Percentiles rank a stretch among this genome's conserved stretches.
Conservation (phyloP, 805 yeast genomes). For the Barnettozyma populi region DNA sequence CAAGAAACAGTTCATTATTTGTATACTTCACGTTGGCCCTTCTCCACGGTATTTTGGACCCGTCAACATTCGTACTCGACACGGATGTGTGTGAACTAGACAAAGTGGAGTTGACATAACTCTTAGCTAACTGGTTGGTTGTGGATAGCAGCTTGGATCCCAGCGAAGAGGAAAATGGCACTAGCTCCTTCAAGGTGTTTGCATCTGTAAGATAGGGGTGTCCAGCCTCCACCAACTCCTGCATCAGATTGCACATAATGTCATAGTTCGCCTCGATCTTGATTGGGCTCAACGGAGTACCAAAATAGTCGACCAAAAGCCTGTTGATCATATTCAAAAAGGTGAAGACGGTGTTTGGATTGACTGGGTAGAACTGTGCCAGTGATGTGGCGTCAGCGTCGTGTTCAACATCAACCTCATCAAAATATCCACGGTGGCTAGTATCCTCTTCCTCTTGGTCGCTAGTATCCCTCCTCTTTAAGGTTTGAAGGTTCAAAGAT, state of each 20-base stretch:
- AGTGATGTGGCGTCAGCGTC: not conserved
- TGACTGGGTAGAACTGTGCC: conserved; percentile 19
- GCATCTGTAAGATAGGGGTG: conserved; percentile 68
- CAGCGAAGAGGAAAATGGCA: conserved; percentile 44
- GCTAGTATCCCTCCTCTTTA: conserved; percentile 3
- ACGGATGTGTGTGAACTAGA: conserved; percentile 8
- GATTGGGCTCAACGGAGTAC: conserved; percentile 44
- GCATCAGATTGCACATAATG: conserved; percentile 61
- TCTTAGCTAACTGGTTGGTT: conserved; percentile 29
- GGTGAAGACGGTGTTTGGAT: conserved; percentile 51
- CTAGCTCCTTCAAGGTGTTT: conserved; percentile 61
- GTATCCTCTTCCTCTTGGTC: not conserved
- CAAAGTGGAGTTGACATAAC: conserved; percentile 16
- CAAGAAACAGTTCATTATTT: conserved; percentile 83
- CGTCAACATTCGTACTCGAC: conserved; percentile 7
- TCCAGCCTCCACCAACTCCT: conserved; percentile 76
- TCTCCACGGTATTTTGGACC: conserved; percentile 68
- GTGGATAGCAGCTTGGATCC: conserved; percentile 30
- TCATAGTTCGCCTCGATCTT: conserved; percentile 68
- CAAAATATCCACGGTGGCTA: not conserved
- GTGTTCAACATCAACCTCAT: not conserved
- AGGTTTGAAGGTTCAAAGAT: conserved; percentile 14
- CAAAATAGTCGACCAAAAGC: conserved; percentile 55
- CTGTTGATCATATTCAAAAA: conserved; percentile 46
- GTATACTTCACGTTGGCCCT: conserved; percentile 61